Evolutionary conservation across 2,329 filamentous ascomycete genomes (phyloP).

Genomic region (Fusarium dlaminii): DNA sequence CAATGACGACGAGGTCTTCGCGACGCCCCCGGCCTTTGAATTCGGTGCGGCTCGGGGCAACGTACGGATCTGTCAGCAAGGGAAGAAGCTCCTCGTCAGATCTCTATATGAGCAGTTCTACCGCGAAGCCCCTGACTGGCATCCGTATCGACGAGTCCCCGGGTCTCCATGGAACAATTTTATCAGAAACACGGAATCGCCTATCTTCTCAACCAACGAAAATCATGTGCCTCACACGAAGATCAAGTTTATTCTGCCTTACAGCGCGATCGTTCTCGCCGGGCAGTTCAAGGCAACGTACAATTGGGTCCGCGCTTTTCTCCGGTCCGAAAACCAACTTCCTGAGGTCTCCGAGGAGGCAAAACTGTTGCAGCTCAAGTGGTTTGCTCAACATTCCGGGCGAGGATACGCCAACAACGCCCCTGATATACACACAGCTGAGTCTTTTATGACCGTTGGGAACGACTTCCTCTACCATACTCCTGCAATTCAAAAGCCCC

Average conservation of each 20-base stretch:
- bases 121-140: conserved; percentile 26
- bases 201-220: not conserved
- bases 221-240: not conserved
- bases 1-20: not conserved
- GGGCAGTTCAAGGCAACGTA: not conserved
- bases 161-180: conserved; percentile 41
- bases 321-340: not conserved
- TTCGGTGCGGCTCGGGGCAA: conserved; percentile 34
- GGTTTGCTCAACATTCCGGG: not conserved
- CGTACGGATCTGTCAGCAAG: conserved; percentile 28
- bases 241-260: not conserved
- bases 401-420: not conserved
- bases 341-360: not conserved
- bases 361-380: not conserved
- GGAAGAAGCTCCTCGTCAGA: conserved; percentile 26
- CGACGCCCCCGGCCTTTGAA: conserved; percentile 13
- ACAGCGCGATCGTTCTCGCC: not conserved
- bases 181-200: conserved; percentile 24
- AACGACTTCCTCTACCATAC: not conserved
- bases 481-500: conserved; percentile 16
- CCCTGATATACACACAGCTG: not conserved
- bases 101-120: conserved; percentile 13
- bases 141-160: conserved; percentile 31
- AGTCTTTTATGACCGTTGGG: not conserved
- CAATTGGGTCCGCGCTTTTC: not conserved